Conservation (phyloP, 2,329 filamentous ascomycete species). For the Colletotrichum caudatum region DNA sequence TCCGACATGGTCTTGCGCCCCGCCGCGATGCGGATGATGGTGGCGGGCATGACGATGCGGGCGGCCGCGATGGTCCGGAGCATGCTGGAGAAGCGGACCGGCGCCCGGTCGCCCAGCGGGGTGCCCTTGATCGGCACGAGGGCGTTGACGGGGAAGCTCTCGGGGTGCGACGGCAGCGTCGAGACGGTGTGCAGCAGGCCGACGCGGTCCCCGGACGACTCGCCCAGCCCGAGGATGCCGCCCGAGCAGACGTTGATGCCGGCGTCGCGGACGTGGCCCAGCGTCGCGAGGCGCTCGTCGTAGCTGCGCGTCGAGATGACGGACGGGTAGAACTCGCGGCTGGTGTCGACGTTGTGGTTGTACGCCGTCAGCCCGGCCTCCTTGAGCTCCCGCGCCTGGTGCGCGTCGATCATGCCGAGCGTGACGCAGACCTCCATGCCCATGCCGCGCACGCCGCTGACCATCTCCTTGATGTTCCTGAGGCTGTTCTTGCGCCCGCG, state of each 20-base stretch:
- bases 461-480: slow-evolving; percentile 88
- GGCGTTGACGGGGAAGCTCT: slow-evolving; percentile 92
- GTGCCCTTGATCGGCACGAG: slow-evolving; percentile 93
- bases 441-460: slow-evolving; percentile 81
- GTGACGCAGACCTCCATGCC: slow-evolving; percentile 96
- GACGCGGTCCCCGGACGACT: slow-evolving; percentile 82
- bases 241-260: slow-evolving; percentile 93
- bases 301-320: slow-evolving; percentile 89
- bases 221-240: slow-evolving; percentile 87
- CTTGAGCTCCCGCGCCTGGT: slow-evolving; percentile 85
- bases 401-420: slow-evolving; percentile 87
- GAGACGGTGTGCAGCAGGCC: slow-evolving; percentile 86
- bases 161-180: slow-evolving; percentile 83
- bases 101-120: slow-evolving; percentile 79
- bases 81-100: slow-evolving; percentile 81
- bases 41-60: slow-evolving; percentile 83
- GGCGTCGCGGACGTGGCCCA: slow-evolving; percentile 83
- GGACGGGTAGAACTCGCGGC: slow-evolving; percentile 86
- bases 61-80: slow-evolving; percentile 88
- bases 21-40: slow-evolving; percentile 88
- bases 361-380: slow-evolving; percentile 89
- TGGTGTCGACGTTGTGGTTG: slow-evolving; percentile 95
- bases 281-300: slow-evolving; percentile 85
- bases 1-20: slow-evolving; percentile 87
- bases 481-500: slow-evolving; percentile 86